Evolutionary conservation across 257 asterid species (phyloP), one percentile per base, ranked within the genome.

Genomic region (Osmanthus fragrans): DNA sequence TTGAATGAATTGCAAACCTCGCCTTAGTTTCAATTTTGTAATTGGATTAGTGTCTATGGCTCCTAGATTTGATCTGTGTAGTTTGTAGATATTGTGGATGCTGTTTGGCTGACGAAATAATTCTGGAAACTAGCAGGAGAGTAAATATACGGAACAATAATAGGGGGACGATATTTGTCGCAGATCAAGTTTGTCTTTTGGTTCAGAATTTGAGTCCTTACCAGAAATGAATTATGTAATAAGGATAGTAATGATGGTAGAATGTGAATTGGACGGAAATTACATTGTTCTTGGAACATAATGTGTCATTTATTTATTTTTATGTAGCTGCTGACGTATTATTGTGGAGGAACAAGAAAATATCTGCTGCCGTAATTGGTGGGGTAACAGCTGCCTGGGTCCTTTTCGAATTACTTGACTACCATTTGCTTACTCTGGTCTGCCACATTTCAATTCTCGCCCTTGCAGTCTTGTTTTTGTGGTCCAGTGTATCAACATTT

Each of bases 261-360:
- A 25, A 42, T 49, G 25, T 37, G 45, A 27, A 7, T 47, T 33
- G 13, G 74, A 70, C 8, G 25, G 4, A 8, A 40, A 42, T 13
- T 37, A 37, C 54, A 25, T 30, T 6, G 2, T 3, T 68, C 15
- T 51, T 42, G 47, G 37, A 69, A 16, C 47, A 29, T 13, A 63
- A 33, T 68, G 54, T 86, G 67, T 74, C 71, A 73, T 49, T 45
- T 37, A 1, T 64, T 77, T 51, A 39, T 60, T 54, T 42, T 81
- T 73, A 13, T 80, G 82, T 81, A 94, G 98, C 96, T 82, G 96
- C 97, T 77, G 99, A 95, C 84, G 77, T 95, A 51, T 87, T 95
- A 79, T 79, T 90, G 90, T 95, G 99, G 99, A 91, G 96, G 89
- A 88, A 92, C 86, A 95, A 95, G 92, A 90, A 85, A 81, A 73